Conservation (phyloP, 1,139 yeast species). For the Candida sp. region DNA sequence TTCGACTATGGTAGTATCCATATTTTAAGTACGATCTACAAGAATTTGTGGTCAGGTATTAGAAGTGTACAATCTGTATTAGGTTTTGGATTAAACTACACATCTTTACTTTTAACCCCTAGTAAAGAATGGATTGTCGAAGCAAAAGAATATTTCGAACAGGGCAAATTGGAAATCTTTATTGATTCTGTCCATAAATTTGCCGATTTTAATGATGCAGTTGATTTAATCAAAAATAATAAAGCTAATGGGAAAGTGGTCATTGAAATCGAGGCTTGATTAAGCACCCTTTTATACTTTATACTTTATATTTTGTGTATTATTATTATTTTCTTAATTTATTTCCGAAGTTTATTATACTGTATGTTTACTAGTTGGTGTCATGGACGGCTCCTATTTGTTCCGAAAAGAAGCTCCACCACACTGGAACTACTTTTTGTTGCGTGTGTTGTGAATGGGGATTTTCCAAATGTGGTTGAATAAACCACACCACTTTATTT, state of each 20-base stretch:
- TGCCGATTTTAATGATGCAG: constrained; percentile 48
- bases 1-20: constrained; percentile 18
- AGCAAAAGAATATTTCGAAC: constrained; percentile 29
- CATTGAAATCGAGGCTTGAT: constrained; percentile 17
- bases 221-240: constrained; percentile 41
- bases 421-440: no score
- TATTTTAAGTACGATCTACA: background rate
- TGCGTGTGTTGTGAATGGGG: no score
- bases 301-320: no score
- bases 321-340: no score
- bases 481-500: no score
- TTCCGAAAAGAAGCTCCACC: no score
- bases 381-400: no score
- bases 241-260: constrained; percentile 65
- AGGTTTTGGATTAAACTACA: constrained; percentile 1
- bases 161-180: constrained; percentile 38
- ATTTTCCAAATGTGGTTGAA: no score
- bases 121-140: constrained; percentile 10
- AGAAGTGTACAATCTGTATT: background rate
- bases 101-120: constrained; percentile 1
- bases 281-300: no score
- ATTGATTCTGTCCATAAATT: constrained; percentile 55
- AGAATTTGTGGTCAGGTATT: background rate
- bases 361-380: no score
- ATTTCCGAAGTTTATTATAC: no score